Conservation (phyloP, 768 basidiomycete species). For the Agaricus bisporus region DNA sequence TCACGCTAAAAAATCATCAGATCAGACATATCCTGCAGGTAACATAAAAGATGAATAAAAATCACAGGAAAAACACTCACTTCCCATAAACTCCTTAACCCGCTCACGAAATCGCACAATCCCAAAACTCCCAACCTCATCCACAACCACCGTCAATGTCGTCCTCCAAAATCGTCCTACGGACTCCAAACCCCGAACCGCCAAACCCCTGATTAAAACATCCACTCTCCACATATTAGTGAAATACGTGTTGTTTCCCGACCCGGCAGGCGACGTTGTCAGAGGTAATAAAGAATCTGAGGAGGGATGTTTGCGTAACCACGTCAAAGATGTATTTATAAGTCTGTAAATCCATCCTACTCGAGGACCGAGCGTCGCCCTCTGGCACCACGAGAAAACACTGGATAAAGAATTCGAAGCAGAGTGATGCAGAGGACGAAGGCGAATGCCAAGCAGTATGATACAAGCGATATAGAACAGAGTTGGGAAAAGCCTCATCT, state of each 20-base stretch:
- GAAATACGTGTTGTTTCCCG: not conserved
- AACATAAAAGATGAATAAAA: too few species aligned
- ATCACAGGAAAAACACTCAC: too few species aligned
- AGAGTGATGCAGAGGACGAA: constrained; percentile 7
- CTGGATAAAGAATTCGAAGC: not conserved
- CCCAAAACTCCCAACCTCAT: too few species aligned
- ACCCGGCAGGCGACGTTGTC: not conserved
- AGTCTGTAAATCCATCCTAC: not conserved
- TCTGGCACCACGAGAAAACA: constrained; percentile 2
- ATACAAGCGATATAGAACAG: constrained; percentile 15
- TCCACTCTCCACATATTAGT: not conserved
- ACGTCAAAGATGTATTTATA: not conserved
- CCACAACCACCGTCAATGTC: too few species aligned
- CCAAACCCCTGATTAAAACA: not conserved
- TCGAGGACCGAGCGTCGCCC: not conserved
- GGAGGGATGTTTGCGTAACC: not conserved
- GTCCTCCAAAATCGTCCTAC: too few species aligned
- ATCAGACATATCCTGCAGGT: too few species aligned
- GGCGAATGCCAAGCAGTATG: constrained; percentile 13
- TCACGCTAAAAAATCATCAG: too few species aligned
- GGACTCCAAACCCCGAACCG: too few species aligned
- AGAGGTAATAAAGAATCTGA: not conserved
- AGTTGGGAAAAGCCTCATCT: constrained; percentile 14
- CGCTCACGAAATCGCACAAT: too few species aligned
- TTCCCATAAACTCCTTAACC: too few species aligned